Evolutionary conservation across 352 stramenopile genomes (phyloP), one percentile per base, ranked within the genome.

Genomic region (Phytophthora litchii): DNA sequence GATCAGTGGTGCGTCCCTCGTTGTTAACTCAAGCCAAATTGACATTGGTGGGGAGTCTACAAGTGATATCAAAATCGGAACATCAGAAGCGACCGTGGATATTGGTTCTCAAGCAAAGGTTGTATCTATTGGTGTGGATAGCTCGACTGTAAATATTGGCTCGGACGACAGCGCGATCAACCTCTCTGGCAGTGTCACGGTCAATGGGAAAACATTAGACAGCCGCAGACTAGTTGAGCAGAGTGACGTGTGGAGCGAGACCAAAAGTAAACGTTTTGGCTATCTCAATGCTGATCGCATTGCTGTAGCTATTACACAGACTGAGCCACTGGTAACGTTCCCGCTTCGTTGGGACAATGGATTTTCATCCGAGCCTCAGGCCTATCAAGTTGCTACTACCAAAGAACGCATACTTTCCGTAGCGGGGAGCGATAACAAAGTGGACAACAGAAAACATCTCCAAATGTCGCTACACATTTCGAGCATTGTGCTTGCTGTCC

Each of bases 171-270:
- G 54, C 11, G 51, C 65, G 32, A 57, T 85, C 16, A 76, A 80
- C 40, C 43, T 85, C 17, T 58, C 43, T 56, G 75, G 81, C 2
- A 82, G 77, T 51, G 55, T 91, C 27, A 84, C 56, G 7, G 23
- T 91, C 9, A 91, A 89, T 53, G 81, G 81, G 6, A 63, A 86
- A 46, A 20, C 56, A 5, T 53, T 85, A 17, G 47, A 62, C 10
- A 60, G 59, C 21, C 74, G 74, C 13, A 61, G 69, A 40, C 42
- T 84, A 44, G 51, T 38, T 36, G 32, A 16, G 6, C 20, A 38
- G 4, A 44, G 23, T 9, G 21, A 40, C 13, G 37, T 31, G 4
- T 48, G 27, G 49, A 41, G 37, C 8, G 34, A 62, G 14, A 42
- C 14, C 8, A 50, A 23, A 19, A 52, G 25, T 16, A 67, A 58